phyloP scores from a whole-genome alignment of 495 filamentous ascomycete species.

The Penicillium argentinense region DNA sequence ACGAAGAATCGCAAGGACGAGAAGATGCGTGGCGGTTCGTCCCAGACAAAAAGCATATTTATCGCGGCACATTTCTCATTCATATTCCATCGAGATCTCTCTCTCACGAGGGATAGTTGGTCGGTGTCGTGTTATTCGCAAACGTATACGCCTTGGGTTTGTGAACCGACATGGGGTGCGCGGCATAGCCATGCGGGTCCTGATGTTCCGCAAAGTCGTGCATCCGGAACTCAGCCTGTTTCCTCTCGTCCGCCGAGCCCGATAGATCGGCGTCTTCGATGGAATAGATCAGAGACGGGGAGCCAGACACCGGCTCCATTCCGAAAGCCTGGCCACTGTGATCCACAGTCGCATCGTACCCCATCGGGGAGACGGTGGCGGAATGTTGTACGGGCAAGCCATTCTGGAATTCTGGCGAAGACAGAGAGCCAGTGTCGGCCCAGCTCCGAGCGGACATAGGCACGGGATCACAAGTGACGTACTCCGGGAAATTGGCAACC shows the following conservation, averaged over 20 bases:
- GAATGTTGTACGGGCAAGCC: slow-evolving; percentile 35
- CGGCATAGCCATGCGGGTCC: slow-evolving; percentile 35
- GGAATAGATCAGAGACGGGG: slow-evolving; percentile 38
- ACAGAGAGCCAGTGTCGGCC: slow-evolving; percentile 40
- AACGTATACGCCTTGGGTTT: slow-evolving; percentile 47
- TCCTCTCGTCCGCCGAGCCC: slow-evolving; percentile 29
- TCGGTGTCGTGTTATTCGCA: slow-evolving; percentile 40
- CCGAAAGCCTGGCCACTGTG: slow-evolving; percentile 26
- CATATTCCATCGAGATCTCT: slow-evolving; percentile 16
- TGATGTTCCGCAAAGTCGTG: slow-evolving; percentile 46
- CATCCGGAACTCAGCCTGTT: slow-evolving; percentile 43
- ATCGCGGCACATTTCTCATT: slow-evolving; percentile 32
- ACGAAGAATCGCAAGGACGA: slow-evolving; percentile 10
- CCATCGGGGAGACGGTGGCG: slow-evolving; percentile 37
- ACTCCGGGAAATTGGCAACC: slow-evolving; percentile 43
- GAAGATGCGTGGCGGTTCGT: slow-evolving; percentile 23
- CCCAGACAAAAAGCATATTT: slow-evolving; percentile 24
- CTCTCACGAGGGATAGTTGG: slow-evolving; percentile 32
- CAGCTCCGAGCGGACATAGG: slow-evolving; percentile 42
- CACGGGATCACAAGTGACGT: slow-evolving; percentile 31
- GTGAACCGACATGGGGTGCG: slow-evolving; percentile 40
- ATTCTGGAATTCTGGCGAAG: slow-evolving; percentile 42
- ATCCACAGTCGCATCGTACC: slow-evolving; percentile 31
- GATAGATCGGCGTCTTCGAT: slow-evolving; percentile 36
- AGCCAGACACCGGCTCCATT: slow-evolving; percentile 30